Evolutionary conservation across 2,329 filamentous ascomycete species (phyloP).

Genomic region (Venturia asperata): DNA sequence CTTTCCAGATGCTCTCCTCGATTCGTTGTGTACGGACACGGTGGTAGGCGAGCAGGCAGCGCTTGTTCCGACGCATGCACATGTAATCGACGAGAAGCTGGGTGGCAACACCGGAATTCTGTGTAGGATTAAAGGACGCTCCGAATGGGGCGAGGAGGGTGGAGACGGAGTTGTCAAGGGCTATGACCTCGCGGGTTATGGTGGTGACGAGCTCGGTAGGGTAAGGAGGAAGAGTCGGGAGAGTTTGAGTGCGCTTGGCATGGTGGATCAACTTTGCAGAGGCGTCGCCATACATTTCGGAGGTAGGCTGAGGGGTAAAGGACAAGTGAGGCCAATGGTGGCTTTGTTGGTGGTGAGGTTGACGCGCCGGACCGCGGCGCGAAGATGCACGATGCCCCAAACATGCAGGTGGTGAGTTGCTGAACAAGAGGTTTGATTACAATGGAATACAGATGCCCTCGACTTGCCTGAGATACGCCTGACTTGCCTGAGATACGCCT

Average conservation of each 20-base stretch:
- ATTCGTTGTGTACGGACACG: conserved; percentile 83
- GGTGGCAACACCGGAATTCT: conserved; percentile 77
- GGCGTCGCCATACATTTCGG: conserved; percentile 19
- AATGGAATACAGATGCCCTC: too few species aligned
- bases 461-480: too few species aligned
- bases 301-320: neutral
- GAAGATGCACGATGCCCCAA: too few species aligned
- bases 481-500: too few species aligned
- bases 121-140: conserved; percentile 75
- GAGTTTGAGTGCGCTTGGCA: conserved; percentile 86
- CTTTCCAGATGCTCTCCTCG: conserved; percentile 89
- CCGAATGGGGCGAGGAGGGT: conserved; percentile 75
- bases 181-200: conserved; percentile 84
- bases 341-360: too few species aligned
- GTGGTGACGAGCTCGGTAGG: conserved; percentile 84
- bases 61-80: conserved; percentile 92
- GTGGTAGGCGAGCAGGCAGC: conserved; percentile 91
- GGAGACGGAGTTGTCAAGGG: conserved; percentile 79
- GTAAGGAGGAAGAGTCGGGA: conserved; percentile 81
- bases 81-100: conserved; percentile 88
- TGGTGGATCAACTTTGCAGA: conserved; percentile 33
- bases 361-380: too few species aligned
- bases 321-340: neutral
- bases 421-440: too few species aligned
- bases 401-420: too few species aligned